Evolutionary conservation across 495 filamentous ascomycete genomes (phyloP).

Genomic region (Aspergillus haitiensis): DNA sequence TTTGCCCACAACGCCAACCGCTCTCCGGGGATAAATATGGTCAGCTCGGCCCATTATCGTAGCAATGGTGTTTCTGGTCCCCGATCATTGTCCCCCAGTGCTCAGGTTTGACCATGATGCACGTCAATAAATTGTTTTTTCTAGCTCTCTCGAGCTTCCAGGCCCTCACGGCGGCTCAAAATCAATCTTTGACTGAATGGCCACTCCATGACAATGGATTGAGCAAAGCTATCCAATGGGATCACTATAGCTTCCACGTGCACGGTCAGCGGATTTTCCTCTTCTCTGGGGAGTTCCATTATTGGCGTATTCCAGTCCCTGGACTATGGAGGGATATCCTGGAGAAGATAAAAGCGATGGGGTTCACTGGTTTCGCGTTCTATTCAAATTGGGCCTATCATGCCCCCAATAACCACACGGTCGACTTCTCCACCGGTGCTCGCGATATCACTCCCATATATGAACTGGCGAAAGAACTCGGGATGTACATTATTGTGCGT

Average conservation of each 20-base stretch:
- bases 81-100: background rate
- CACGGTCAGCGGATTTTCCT: constrained; percentile 57
- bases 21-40: constrained; percentile 4
- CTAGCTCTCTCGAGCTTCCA: constrained; percentile 23
- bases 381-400: constrained; percentile 62
- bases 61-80: background rate
- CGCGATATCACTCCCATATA: constrained; percentile 55
- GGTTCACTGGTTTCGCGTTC: constrained; percentile 55
- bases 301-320: constrained; percentile 60
- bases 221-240: constrained; percentile 54
- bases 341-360: constrained; percentile 63
- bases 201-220: constrained; percentile 52
- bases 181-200: constrained; percentile 36
- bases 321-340: constrained; percentile 60
- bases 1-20: too few species aligned
- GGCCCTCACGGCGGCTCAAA: constrained; percentile 22
- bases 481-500: constrained; percentile 40
- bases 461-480: constrained; percentile 54
- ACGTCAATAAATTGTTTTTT: constrained; percentile 16
- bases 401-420: constrained; percentile 46
- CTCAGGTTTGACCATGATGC: constrained; percentile 17
- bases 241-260: constrained; percentile 59
- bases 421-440: constrained; percentile 59
- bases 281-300: constrained; percentile 63
- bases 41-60: background rate